Base-by-base conservation (phyloP, 768 basidiomycete species). In the Pleurotus tuoliensis region DNA sequence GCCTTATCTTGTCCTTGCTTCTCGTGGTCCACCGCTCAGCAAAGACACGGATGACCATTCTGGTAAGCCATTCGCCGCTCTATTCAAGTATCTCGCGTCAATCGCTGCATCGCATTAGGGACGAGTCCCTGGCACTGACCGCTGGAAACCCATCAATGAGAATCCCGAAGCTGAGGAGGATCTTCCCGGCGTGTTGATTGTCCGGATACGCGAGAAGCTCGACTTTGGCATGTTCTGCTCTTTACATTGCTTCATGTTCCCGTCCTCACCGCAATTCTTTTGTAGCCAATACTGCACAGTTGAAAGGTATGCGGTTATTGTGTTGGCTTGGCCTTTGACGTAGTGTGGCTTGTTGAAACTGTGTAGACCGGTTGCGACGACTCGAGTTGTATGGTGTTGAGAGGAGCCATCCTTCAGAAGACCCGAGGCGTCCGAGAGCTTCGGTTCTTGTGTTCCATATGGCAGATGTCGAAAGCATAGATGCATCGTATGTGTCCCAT, bases 21-120 rank as follows among this genome's bases (percentile, higher is more conserved):
- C 78, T 98, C 30, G 92, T 97, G 47, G 91, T 98, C 3, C 87
- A 88, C 61, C 87, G 92, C 37, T 94, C 94, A 1, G 94, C 95
- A 3, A 87, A 82, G 63, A 82, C 94, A 1, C 80, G 94, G 9
- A 92, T 98, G 88, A 87, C 90, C 5, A 94, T 98, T 62, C 75
- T 98, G 63, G 90, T 93, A 61, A 57, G 81, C 74, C 37, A 8
- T 25, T 30, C 18, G 4, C 60, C 34, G 6, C 13, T 54, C 30
- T 13, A 25, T 6, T 13, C 9, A 16, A 24, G 3, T 44, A 49
- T 38, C n/a, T 55, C 18, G 20, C 16, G 41, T 11, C n/a, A 25
- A 11, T 15, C 22, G 44, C 24, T 2, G 22, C 22, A 25, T 25
- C n/a, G 46, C 45, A 43, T 4, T 39, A 92, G 89, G 95, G 95